These are phyloP conservation scores for Petunia secreta DNA, from an alignment of 257 asterid genomes.

Conservation along the genomic window DNA sequence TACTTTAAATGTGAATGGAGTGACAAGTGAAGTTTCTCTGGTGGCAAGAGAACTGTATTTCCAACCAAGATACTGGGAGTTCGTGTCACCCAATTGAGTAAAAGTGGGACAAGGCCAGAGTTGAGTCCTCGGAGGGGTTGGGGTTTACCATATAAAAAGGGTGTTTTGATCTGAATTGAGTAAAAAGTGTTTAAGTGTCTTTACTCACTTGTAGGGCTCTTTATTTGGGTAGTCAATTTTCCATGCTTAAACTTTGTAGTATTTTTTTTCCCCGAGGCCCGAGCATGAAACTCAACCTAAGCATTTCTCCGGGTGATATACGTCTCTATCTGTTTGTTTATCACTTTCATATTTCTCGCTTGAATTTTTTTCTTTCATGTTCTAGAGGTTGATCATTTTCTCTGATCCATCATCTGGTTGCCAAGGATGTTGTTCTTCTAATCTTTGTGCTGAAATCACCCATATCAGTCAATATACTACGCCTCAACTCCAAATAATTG, in stretches of 20 bases:
- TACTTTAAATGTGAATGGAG: not conserved
- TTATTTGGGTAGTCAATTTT: no score
- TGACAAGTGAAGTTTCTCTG: slow-evolving; percentile 15
- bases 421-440: not conserved
- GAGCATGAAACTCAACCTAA: slow-evolving; percentile 10
- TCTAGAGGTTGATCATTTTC: slow-evolving; percentile 12
- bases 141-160: not conserved
- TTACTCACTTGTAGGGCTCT: no score
- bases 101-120: not conserved
- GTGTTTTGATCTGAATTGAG: not conserved
- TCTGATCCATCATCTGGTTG: slow-evolving; percentile 9
- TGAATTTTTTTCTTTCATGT: not conserved
- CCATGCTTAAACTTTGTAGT: not conserved
- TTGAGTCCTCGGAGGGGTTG: slow-evolving; percentile 9
- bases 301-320: not conserved
- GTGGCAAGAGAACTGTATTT: not conserved
- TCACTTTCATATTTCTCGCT: not conserved
- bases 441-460: slow-evolving; percentile 20
- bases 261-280: not conserved
- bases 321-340: not conserved
- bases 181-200: not conserved
- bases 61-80: not conserved
- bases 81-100: not conserved
- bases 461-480: not conserved
- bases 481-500: not conserved